These are phyloP conservation scores for Dryas integrifolia DNA, from an alignment of 331 rosid species.

Conservation along the genomic window DNA sequence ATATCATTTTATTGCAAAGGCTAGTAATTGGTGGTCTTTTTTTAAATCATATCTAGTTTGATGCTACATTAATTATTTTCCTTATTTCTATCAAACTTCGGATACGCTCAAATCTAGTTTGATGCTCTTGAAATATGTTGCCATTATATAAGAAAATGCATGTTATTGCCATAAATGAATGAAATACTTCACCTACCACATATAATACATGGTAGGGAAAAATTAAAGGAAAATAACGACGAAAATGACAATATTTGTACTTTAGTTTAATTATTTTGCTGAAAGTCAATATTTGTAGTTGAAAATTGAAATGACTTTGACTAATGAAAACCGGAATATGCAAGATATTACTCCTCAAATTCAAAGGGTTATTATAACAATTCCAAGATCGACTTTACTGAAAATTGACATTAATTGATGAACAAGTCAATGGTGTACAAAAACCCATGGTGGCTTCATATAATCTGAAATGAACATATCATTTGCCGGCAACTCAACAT, in stretches of 20 bases:
- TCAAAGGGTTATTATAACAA: background rate
- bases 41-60: background rate
- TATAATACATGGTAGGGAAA: background rate
- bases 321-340: background rate
- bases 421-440: background rate
- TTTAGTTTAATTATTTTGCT: background rate
- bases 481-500: background rate
- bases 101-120: background rate
- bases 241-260: background rate
- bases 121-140: too few species aligned
- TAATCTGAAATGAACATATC: background rate
- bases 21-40: background rate
- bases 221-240: background rate
- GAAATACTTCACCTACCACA: background rate
- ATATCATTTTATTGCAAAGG: too few species aligned
- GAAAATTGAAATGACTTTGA: slow-evolving; percentile 9
- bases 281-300: slow-evolving; percentile 6
- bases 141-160: too few species aligned
- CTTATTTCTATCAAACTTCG: background rate
- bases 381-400: slow-evolving; percentile 1
- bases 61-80: background rate
- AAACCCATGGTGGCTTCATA: background rate
- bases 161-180: background rate
- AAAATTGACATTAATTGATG: background rate
- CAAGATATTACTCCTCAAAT: background rate